A percentile compares a stretch with the other conserved stretches of the same genome.
Evolutionary conservation across 768 basidiomycete species (phyloP).

Genomic region (Tricholoma flavovirens): DNA sequence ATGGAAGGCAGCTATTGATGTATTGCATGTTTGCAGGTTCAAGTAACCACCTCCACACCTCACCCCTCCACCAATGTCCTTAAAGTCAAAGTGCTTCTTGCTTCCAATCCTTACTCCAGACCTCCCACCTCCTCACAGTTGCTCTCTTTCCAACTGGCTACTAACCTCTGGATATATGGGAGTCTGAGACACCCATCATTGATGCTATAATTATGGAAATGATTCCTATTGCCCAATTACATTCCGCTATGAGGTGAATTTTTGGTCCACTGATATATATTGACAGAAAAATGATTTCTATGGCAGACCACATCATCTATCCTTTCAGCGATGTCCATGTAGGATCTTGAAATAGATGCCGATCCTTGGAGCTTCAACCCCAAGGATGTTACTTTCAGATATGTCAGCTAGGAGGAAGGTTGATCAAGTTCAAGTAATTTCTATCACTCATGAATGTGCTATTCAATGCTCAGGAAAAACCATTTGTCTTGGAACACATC

Average conservation of each 20-base stretch:
- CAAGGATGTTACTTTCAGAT: too few species aligned
- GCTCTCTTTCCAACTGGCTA: conserved; percentile 43
- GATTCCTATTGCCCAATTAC: conserved; percentile 72
- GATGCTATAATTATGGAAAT: conserved; percentile 75
- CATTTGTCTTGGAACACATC: conserved; percentile 64
- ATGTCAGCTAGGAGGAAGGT: too few species aligned
- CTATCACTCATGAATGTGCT: conserved; percentile 8
- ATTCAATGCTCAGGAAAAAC: conserved; percentile 49
- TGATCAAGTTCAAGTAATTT: conserved; percentile 17
- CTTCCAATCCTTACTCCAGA: conserved; percentile 29
- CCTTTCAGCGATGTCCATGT: conserved; percentile 78
- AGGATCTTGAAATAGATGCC: conserved; percentile 63
- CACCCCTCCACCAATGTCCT: too few species aligned
- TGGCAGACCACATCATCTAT: too few species aligned
- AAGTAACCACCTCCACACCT: too few species aligned
- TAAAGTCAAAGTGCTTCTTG: conserved; percentile 56
- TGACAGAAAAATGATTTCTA: conserved; percentile 62
- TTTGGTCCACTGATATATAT: conserved; percentile 67
- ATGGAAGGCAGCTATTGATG: too few species aligned
- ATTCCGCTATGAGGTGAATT: conserved; percentile 77
- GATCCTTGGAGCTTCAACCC: too few species aligned
- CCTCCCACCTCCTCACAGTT: conserved; percentile 20
- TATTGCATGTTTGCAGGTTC: too few species aligned
- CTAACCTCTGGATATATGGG: conserved; percentile 65
- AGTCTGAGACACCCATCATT: conserved; percentile 59